These are phyloP conservation scores for Populus simonii DNA, from an alignment of 345 rosid genomes.

Conservation along the genomic window DNA sequence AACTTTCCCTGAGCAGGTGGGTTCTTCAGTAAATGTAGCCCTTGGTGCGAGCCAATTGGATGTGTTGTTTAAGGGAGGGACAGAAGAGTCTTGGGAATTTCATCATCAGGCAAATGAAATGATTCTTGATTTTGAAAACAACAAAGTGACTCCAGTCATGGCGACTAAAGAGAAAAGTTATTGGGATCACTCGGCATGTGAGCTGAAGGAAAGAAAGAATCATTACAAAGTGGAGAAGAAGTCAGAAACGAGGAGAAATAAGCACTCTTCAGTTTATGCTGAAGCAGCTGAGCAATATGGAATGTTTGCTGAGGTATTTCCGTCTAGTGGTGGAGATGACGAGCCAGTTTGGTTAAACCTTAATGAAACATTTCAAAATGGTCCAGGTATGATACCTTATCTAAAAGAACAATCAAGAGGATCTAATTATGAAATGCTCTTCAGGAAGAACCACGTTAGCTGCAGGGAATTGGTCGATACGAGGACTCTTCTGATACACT, in stretches of 20 bases:
- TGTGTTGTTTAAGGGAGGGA: not conserved
- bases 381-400: slow-evolving; percentile 13
- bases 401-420: not conserved
- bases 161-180: not conserved
- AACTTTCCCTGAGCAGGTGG: not conserved
- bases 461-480: slow-evolving; percentile 40
- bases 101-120: not conserved
- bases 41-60: not conserved
- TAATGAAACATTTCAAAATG: slow-evolving; percentile 19
- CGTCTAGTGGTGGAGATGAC: slow-evolving; percentile 2
- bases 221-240: slow-evolving; percentile 1
- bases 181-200: not conserved
- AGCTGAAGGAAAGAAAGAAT: slow-evolving; percentile 9
- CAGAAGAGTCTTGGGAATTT: not conserved
- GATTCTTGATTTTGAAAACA: not conserved
- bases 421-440: not conserved
- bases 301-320: slow-evolving; percentile 14
- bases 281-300: slow-evolving; percentile 11
- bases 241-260: slow-evolving; percentile 15
- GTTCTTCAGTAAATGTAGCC: not conserved
- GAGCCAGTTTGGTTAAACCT: slow-evolving; percentile 18
- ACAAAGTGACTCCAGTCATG: not conserved
- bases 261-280: not conserved
- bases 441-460: not conserved
- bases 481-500: slow-evolving; percentile 42